phyloP scores from a whole-genome alignment of 768 basidiomycete species.

The Lactarius psammicola region DNA sequence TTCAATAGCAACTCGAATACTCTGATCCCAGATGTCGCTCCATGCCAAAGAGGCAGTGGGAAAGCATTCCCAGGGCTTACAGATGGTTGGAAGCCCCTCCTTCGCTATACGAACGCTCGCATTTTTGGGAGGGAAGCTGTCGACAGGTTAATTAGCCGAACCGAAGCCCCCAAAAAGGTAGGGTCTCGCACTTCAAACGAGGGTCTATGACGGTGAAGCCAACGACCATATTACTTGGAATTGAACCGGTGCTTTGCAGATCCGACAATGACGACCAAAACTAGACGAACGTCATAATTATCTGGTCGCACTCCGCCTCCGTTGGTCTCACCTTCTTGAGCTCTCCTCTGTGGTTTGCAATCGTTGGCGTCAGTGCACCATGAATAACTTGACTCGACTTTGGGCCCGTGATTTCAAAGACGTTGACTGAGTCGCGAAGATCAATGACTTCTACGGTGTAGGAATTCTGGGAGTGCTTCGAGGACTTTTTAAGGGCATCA shows the following conservation, averaged over 20 bases:
- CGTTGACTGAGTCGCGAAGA: slow-evolving; percentile 65
- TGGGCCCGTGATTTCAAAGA: slow-evolving; percentile 90
- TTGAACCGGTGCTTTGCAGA: slow-evolving; percentile 60
- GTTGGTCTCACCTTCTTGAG: slow-evolving; percentile 52
- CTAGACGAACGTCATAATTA: slow-evolving; percentile 37
- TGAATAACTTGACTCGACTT: slow-evolving; percentile 66
- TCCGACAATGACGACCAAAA: slow-evolving; percentile 65
- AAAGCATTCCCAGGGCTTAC: slow-evolving; percentile 41
- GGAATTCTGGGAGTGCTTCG: slow-evolving; percentile 31
- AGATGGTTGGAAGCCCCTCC: slow-evolving; percentile 31
- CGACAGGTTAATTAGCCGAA: not conserved
- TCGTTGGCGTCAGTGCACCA: slow-evolving; percentile 36
- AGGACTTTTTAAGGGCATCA: slow-evolving; percentile 34
- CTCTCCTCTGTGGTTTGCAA: slow-evolving; percentile 46
- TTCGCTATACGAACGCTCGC: slow-evolving; percentile 44
- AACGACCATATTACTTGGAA: slow-evolving; percentile 73
- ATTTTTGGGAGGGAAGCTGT: slow-evolving; percentile 83
- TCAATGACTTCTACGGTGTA: slow-evolving; percentile 65
- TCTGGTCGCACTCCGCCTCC: not conserved
- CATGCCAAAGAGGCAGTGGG: slow-evolving; percentile 60
- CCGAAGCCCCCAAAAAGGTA: not conserved
- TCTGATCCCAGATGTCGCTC: slow-evolving; percentile 73
- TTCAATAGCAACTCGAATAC: slow-evolving; percentile 47
- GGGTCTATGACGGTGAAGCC: slow-evolving; percentile 86
- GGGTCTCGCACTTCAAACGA: slow-evolving; percentile 63